Conservation (phyloP, 805 yeast species). For the Candida coquimbonensis region DNA sequence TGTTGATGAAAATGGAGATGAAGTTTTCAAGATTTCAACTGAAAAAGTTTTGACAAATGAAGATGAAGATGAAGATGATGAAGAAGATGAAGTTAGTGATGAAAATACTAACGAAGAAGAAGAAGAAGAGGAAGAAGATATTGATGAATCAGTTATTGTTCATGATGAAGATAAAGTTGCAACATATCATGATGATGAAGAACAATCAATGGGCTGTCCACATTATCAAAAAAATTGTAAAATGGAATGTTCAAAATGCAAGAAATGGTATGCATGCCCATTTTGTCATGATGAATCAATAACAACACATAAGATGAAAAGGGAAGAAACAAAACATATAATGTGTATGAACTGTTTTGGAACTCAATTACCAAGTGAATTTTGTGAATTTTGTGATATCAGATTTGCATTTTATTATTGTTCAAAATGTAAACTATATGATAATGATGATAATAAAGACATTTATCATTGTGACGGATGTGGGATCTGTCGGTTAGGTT, state of each 20-base stretch:
- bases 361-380: constrained; percentile 66
- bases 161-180: constrained; percentile 42
- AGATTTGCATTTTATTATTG: constrained; percentile 76
- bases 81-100: constrained; percentile 16
- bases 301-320: constrained; percentile 45
- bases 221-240: constrained; percentile 85
- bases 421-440: constrained; percentile 70
- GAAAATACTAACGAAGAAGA: constrained; percentile 9
- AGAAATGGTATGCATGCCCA: constrained; percentile 73
- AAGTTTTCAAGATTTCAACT: constrained; percentile 21
- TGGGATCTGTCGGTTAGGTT: constrained; percentile 87
- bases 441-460: constrained; percentile 69
- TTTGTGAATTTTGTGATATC: constrained; percentile 61
- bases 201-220: constrained; percentile 58
- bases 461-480: constrained; percentile 91
- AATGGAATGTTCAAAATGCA: constrained; percentile 70
- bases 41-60: not conserved
- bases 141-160: constrained; percentile 28
- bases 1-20: constrained; percentile 22
- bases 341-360: constrained; percentile 76
- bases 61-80: constrained; percentile 9
- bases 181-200: constrained; percentile 37
- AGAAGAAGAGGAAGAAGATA: constrained; percentile 6
- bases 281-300: constrained; percentile 74
- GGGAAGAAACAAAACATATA: constrained; percentile 58